Evolutionary conservation across 129 eudicot genomes (phyloP).

Genomic region (Silybum marianum): DNA sequence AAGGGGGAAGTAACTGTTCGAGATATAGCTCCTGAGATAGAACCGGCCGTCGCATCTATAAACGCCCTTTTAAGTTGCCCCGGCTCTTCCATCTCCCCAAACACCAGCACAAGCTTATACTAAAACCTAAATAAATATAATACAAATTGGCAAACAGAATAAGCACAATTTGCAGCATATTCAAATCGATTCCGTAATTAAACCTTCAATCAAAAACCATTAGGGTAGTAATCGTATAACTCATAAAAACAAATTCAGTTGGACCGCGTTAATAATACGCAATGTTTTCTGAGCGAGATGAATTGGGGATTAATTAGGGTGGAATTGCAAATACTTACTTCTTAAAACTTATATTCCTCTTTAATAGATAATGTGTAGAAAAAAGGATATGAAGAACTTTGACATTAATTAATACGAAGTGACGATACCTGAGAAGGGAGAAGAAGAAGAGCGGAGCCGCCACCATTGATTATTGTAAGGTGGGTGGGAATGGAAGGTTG

Average conservation of each 20-base stretch:
- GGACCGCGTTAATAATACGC: conserved; percentile 15
- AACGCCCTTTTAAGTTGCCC: conserved; percentile 78
- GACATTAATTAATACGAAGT: neutral
- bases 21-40: conserved; percentile 86
- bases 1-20: conserved; percentile 91
- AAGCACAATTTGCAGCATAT: conserved; percentile 13
- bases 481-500: conserved; percentile 14
- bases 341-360: neutral
- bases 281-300: neutral
- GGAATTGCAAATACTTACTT: neutral
- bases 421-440: conserved; percentile 30
- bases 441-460: conserved; percentile 39
- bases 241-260: neutral
- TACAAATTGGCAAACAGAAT: neutral
- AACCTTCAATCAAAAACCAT: neutral
- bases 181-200: neutral
- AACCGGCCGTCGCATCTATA: conserved; percentile 82
- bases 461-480: conserved; percentile 21
- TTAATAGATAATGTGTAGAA: neutral
- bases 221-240: conserved; percentile 7
- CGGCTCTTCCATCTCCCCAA: conserved; percentile 75
- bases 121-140: conserved; percentile 34
- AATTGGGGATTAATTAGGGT: neutral
- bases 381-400: neutral
- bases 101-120: conserved; percentile 29